Base-by-base conservation (phyloP, 2,329 filamentous ascomycete genomes). In the Trichoderma atroviride region DNA sequence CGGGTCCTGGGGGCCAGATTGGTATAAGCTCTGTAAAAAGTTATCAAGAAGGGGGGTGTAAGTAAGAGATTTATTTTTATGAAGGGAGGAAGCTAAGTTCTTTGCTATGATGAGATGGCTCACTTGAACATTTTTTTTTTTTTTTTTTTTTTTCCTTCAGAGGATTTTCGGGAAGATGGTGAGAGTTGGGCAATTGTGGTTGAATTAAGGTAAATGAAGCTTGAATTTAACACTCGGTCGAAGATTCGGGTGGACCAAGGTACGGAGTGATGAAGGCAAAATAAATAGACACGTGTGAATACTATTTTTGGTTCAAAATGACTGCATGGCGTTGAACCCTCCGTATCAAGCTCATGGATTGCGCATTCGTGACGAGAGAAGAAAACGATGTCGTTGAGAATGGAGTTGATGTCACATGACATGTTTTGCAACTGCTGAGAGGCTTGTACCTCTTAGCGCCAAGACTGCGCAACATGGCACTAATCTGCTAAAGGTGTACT, bases 1-100 rank as follows among this genome's bases (percentile, higher is more conserved):
- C 92, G 91, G 29, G 91, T 91, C 74, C 87, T 89, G 22, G 91
- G 87, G 4, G 90, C 82, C 66, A 97, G 89, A 74, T 87, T 88
- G 76, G 86, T 89, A 83, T 94, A 97, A 64, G 89, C 84, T 75
- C 89, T 92, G 63, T 16, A 22, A 24, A 11, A 35, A 50, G n/a
- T 27, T n/a, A 13, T 33, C 1, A 19, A 19, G 27, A 55, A 31
- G 31, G 22, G 16, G 13, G 16, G 9, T 37, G 43, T 43, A 43
- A 50, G n/a, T 50, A 50, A 14, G 33, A 27, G 31, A 29, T 1
- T 3, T 31, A 19, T 19, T 9, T 5, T 29, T 22, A 5, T 5
- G 19, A 9, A 16, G 14, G n/a, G 33, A 1, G 4, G 9, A 4
- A n/a, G 6, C 6, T 43, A n/a, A 35, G 33, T 35, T 5, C 13